These are phyloP conservation scores for Tolypocladium paradoxum DNA, from an alignment of 2,329 filamentous ascomycete genomes.

Conservation along the genomic window DNA sequence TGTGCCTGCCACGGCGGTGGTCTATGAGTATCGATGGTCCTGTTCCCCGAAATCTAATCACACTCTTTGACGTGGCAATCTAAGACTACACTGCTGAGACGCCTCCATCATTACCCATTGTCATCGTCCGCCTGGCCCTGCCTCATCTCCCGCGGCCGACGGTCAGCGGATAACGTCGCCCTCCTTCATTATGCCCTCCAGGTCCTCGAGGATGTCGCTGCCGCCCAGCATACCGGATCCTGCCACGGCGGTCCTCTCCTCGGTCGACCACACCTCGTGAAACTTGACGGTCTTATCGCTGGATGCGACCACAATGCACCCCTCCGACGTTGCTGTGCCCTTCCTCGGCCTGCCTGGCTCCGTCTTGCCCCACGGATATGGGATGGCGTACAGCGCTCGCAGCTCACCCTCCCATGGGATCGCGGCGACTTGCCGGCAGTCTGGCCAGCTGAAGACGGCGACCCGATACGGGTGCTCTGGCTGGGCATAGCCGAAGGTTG, in stretches of 20 bases:
- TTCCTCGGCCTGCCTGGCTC: slow-evolving; percentile 15
- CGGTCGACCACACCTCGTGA: slow-evolving; percentile 81
- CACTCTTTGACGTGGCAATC: not conserved
- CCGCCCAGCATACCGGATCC: slow-evolving; percentile 60
- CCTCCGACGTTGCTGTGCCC: slow-evolving; percentile 20
- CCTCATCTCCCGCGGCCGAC: not conserved
- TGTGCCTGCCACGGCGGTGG: not conserved
- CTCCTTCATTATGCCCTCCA: slow-evolving; percentile 71
- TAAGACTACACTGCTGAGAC: not conserved
- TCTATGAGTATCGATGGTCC: not conserved
- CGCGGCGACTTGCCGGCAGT: slow-evolving; percentile 73
- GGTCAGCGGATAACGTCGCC: slow-evolving; percentile 58
- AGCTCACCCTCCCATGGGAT: slow-evolving; percentile 76
- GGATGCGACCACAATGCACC: slow-evolving; percentile 78
- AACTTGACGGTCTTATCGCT: slow-evolving; percentile 92
- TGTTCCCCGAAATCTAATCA: not conserved
- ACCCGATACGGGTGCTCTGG: slow-evolving; percentile 84
- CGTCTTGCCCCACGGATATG: slow-evolving; percentile 52
- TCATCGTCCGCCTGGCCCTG: not conserved
- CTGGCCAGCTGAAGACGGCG: slow-evolving; percentile 90
- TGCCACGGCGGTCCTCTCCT: slow-evolving; percentile 39
- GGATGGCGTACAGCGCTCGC: slow-evolving; percentile 76
- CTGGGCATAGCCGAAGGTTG: slow-evolving; percentile 87
- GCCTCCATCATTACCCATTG: not conserved
- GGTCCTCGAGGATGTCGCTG: slow-evolving; percentile 73